Conservation (phyloP, 139 green algal species). For the Chlamydomonas sphaeroides region DNA sequence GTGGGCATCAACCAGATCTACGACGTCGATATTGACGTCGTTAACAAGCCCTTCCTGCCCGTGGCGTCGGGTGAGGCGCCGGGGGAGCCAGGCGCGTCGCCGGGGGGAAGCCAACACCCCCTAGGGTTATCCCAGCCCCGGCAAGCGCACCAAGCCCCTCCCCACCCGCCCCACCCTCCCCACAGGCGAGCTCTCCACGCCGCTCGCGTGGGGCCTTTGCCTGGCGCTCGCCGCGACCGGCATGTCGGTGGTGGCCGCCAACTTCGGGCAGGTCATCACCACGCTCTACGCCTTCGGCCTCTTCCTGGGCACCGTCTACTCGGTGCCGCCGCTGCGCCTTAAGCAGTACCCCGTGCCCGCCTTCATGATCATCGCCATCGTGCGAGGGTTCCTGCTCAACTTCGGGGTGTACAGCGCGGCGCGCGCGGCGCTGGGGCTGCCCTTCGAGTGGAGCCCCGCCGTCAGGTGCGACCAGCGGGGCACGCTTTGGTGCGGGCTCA, state of each 20-base stretch:
- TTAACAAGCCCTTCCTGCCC: conserved; percentile 99
- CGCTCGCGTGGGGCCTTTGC: conserved; percentile 79
- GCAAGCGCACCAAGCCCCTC: too few relatives aligned
- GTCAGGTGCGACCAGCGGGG: conserved; percentile 67
- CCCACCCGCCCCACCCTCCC: not conserved
- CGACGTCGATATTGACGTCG: conserved; percentile 93
- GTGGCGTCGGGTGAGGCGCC: conserved; percentile 85
- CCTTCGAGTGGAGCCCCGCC: conserved; percentile 89
- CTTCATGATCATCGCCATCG: conserved; percentile 98
- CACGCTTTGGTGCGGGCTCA: too few relatives aligned
- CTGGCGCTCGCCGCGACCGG: conserved; percentile 78
- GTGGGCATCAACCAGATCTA: conserved; percentile 99
- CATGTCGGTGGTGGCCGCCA: conserved; percentile 74
- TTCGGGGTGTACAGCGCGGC: conserved; percentile 98
- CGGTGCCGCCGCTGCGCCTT: conserved; percentile 92
- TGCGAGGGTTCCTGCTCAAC: conserved; percentile 98
- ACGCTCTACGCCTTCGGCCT: conserved; percentile 92
- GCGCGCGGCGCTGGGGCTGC: conserved; percentile 86
- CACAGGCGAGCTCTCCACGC: conserved; percentile 70
- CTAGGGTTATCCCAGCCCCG: too few relatives aligned
- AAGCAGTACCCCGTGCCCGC: conserved; percentile 94
- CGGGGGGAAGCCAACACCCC: too few relatives aligned
- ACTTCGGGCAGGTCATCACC: conserved; percentile 93
- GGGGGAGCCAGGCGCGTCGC: not conserved
- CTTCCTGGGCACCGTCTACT: conserved; percentile 97